Evolutionary conservation across 352 stramenopile species (phyloP).

Genomic region (Thraustotheca clavata): DNA sequence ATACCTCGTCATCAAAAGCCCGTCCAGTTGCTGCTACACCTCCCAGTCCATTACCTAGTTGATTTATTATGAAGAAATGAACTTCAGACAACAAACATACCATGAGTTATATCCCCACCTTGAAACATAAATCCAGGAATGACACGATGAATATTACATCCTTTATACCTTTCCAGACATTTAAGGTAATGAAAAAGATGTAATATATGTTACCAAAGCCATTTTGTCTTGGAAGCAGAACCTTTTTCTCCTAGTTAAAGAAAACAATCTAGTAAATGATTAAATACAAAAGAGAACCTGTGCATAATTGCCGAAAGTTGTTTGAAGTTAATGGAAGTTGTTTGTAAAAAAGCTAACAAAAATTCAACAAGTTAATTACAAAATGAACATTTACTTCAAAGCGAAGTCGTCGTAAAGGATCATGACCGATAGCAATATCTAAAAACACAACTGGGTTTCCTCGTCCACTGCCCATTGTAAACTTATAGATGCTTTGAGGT

Average conservation of each 20-base stretch:
- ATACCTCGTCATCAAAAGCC: conserved; percentile 94
- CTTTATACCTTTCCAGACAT: conserved; percentile 86
- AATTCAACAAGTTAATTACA: background rate
- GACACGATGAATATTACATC: conserved; percentile 94
- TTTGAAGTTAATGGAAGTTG: conserved; percentile 49
- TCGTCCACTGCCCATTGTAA: conserved; percentile 27
- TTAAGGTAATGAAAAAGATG: conserved; percentile 29
- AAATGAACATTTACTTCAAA: conserved; percentile 45
- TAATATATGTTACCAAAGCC: background rate
- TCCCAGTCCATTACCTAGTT: conserved; percentile 83
- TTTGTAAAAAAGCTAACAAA: conserved; percentile 52
- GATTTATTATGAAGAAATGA: background rate
- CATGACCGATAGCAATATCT: conserved; percentile 43
- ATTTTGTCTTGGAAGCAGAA: background rate
- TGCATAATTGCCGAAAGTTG: conserved; percentile 71
- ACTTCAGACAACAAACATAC: conserved; percentile 24
- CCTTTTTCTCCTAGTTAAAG: background rate
- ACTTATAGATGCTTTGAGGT: conserved; percentile 34
- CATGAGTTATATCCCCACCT: conserved; percentile 88
- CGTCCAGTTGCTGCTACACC: conserved; percentile 91
- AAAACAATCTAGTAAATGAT: background rate
- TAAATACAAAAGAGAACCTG: conserved; percentile 26
- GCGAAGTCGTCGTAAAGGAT: conserved; percentile 43
- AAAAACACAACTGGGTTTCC: conserved; percentile 55
- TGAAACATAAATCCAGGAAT: conserved; percentile 99